Conservation (phyloP, 2,329 filamentous ascomycete genomes). For the Hypoxylon sp. region DNA sequence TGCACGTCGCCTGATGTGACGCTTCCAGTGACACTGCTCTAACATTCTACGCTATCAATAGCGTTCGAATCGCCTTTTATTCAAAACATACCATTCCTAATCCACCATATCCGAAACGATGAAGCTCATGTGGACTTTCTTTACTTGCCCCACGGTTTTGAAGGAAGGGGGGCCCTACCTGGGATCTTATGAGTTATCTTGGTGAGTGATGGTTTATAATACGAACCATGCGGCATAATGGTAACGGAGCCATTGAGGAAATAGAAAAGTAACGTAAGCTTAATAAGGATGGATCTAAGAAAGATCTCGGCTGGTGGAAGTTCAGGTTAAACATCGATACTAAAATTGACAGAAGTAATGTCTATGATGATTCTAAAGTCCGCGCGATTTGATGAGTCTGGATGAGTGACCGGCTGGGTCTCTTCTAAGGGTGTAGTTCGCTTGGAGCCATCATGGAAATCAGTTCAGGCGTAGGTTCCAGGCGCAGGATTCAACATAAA, state of each 20-base stretch:
- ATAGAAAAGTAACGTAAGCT: background rate
- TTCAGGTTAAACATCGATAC: background rate
- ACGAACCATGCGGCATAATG: background rate
- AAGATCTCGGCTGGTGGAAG: background rate
- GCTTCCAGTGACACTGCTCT: slow-evolving; percentile 45
- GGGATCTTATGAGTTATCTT: background rate
- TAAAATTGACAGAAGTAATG: background rate
- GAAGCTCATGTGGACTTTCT: background rate
- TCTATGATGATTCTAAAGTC: background rate
- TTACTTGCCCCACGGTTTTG: too few relatives aligned
- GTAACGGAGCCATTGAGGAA: background rate
- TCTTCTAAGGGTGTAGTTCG: background rate
- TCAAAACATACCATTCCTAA: background rate
- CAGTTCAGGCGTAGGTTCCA: too few relatives aligned
- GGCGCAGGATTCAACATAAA: too few relatives aligned
- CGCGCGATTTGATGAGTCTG: background rate
- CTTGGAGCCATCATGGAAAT: too few relatives aligned
- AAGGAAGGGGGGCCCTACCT: too few relatives aligned
- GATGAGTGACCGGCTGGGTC: background rate
- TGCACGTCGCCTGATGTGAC: slow-evolving; percentile 44
- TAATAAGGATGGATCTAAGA: background rate
- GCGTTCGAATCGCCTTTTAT: background rate
- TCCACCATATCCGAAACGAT: background rate
- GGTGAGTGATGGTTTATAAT: background rate
- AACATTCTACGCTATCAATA: background rate